phyloP scores from a whole-genome alignment of 2,329 filamentous ascomycete genomes.

The Colletotrichum chrysophilum region DNA sequence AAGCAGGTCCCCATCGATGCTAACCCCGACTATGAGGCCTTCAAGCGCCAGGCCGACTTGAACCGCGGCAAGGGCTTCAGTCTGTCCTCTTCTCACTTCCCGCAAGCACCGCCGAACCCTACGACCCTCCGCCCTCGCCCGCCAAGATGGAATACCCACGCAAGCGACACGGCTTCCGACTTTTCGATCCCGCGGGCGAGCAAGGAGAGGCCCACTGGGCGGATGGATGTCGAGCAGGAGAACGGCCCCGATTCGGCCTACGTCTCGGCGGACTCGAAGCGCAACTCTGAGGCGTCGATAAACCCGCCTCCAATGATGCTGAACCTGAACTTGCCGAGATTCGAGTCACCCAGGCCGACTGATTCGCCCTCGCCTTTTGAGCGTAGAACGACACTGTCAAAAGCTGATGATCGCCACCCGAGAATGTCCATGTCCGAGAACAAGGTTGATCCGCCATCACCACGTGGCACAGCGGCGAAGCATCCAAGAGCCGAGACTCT shows the following conservation, averaged over 20 bases:
- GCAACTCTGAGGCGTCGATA: conserved; percentile 54
- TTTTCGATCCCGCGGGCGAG: background rate
- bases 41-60: conserved; percentile 74
- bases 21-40: conserved; percentile 83
- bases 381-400: conserved; percentile 38
- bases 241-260: conserved; percentile 58
- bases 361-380: conserved; percentile 40
- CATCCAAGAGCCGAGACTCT: conserved; percentile 54
- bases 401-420: conserved; percentile 56
- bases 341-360: conserved; percentile 40
- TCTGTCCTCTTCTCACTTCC: conserved; percentile 52
- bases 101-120: conserved; percentile 34
- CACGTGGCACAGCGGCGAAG: conserved; percentile 20
- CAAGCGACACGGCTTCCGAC: conserved; percentile 47
- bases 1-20: conserved; percentile 74
- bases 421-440: conserved; percentile 60
- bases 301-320: conserved; percentile 38
- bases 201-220: conserved; percentile 21
- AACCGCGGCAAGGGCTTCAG: conserved; percentile 57
- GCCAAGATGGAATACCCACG: conserved; percentile 54
- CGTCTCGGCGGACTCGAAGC: conserved; percentile 58
- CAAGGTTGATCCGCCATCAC: conserved; percentile 44
- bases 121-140: conserved; percentile 45
- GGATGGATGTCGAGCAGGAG: conserved; percentile 52
- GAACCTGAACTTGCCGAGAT: conserved; percentile 44